A percentile compares a stretch with the other conserved stretches of the same genome.
Evolutionary conservation across 2,329 filamentous ascomycete genomes (phyloP).

Genomic region (Aspergillus neotritici): DNA sequence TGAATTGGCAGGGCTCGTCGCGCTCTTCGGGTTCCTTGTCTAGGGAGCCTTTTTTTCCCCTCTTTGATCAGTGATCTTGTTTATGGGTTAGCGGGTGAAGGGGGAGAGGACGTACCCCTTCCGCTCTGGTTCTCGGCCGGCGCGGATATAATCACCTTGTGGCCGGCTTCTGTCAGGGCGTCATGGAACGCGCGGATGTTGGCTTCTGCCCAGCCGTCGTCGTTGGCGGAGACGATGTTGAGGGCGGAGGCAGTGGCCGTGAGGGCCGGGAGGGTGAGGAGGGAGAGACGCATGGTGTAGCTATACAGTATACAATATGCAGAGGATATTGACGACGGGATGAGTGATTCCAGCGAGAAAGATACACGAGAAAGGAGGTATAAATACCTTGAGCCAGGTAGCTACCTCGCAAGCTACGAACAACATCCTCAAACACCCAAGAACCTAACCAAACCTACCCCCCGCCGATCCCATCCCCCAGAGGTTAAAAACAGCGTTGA

Average conservation of each 20-base stretch:
- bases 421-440: too few relatives aligned
- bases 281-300: conserved; percentile 19
- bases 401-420: too few relatives aligned
- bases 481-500: too few relatives aligned
- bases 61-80: conserved; percentile 7
- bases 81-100: too few relatives aligned
- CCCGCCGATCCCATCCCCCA: too few relatives aligned
- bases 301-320: too few relatives aligned
- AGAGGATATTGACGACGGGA: too few relatives aligned
- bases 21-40: conserved; percentile 47
- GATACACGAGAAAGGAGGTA: too few relatives aligned
- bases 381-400: too few relatives aligned
- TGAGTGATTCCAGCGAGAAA: too few relatives aligned
- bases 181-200: conserved; percentile 59
- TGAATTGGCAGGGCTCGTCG: conserved; percentile 52
- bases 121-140: conserved; percentile 64
- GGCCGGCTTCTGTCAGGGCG: conserved; percentile 50
- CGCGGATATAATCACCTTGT: conserved; percentile 59
- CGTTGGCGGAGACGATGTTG: conserved; percentile 61
- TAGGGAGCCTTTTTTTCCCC: conserved; percentile 44
- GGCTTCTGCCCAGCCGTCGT: conserved; percentile 68
- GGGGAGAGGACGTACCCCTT: conserved; percentile 40
- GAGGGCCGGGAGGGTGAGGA: conserved; percentile 20
- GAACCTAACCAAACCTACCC: too few relatives aligned
- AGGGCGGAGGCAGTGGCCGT: conserved; percentile 26